A percentile compares a stretch with the other conserved stretches of the same genome.
Evolutionary conservation across 2,329 filamentous ascomycete genomes (phyloP).

Genomic region (Alternaria arbusti): DNA sequence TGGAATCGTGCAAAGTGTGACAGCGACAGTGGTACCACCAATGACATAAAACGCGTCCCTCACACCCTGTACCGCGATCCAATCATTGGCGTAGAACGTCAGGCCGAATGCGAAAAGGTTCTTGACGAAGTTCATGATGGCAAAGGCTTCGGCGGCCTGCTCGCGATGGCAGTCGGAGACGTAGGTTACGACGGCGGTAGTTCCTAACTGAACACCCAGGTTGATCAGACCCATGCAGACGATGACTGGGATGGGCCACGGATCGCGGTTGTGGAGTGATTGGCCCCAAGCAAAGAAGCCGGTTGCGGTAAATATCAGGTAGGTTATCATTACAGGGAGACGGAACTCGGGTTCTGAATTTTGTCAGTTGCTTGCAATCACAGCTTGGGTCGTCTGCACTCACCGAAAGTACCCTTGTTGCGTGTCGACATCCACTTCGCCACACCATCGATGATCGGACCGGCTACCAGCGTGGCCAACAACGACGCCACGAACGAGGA

Average conservation of each 20-base stretch:
- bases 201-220: conserved; percentile 30
- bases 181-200: conserved; percentile 31
- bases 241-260: conserved; percentile 34
- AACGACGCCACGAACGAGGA: conserved; percentile 33
- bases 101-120: conserved; percentile 35
- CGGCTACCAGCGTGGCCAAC: conserved; percentile 25
- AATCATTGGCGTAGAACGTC: conserved; percentile 32
- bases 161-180: conserved; percentile 33
- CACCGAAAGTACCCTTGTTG: conserved; percentile 31
- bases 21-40: conserved; percentile 27
- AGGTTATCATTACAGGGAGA: conserved; percentile 30
- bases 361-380: not conserved
- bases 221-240: conserved; percentile 37
- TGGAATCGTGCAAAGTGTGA: conserved; percentile 28
- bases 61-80: conserved; percentile 29
- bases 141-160: conserved; percentile 32
- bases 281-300: conserved; percentile 37
- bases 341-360: conserved; percentile 30
- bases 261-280: conserved; percentile 21
- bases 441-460: conserved; percentile 27
- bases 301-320: conserved; percentile 26
- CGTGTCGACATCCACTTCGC: conserved; percentile 31
- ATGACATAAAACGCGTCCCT: conserved; percentile 28
- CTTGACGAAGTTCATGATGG: conserved; percentile 36
- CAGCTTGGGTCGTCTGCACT: not conserved